Base-by-base conservation (phyloP, 805 yeast genomes). In the Wickerhamomyces rabaulensis region DNA sequence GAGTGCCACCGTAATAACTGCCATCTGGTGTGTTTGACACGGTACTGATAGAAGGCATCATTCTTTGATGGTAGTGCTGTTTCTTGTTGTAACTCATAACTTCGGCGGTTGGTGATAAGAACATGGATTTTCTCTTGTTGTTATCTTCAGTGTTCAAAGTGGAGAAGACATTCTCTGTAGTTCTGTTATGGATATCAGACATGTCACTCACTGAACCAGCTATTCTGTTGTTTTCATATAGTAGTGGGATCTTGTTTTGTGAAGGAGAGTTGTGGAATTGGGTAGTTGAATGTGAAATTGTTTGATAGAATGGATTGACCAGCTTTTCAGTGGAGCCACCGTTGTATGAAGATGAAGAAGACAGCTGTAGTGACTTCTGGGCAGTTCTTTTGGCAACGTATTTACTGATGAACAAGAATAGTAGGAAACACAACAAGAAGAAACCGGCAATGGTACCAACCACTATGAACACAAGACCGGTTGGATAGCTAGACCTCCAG, bases 381-480 rank as follows among this genome's bases (percentile, higher is more conserved):
- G 88, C 80, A 39, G 73, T 60, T 49, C 76, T 69, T 23, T 75
- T 74, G 6, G 88, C 79, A 13, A 66, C 57, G 27, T 73, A 51
- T 13, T 78, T 75, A 38, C 72, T 67, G 21, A 76, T 61, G 20
- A 75, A 56, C 53, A 83, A 78, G 76, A 84, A 82, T 13, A 71
- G 52, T 10, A 76, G 52, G 36, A 84, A 70, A 1, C 71, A 73
- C 4, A 82, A 51, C 19, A 82, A 63, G 4, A 85, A 66, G 35
- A 79, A 80, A 0, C 82, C 87, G 5, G 82, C 79, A 35, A 82
- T 71, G 10, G 84, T 70, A 1, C 95, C 96, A 39, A 87, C 84
- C 0, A 87, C 84, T 43, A 89, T 88, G 65, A 87, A 88, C 3
- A 89, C 90, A 1, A 94, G 84, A 1, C 96, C 96, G 41, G 78